phyloP scores from a whole-genome alignment of 805 yeast species.

The Grigorovia yakushimaensis region DNA sequence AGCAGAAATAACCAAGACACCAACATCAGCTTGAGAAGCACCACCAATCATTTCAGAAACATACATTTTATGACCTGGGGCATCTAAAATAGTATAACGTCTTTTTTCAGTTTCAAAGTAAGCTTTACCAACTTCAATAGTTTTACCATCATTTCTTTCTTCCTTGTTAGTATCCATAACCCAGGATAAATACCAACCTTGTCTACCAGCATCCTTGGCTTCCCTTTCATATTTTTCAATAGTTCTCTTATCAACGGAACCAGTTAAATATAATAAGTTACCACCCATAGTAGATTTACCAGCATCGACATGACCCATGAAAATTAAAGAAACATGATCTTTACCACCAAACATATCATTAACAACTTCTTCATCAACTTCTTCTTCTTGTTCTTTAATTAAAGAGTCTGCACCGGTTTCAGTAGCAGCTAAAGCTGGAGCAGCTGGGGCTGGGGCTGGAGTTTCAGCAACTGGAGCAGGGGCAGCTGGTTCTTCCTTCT shows the following conservation, averaged over 20 bases:
- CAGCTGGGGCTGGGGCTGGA: slow-evolving; percentile 24
- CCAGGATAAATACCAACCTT: slow-evolving; percentile 99
- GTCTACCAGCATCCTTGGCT: slow-evolving; percentile 99
- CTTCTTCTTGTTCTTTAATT: slow-evolving; percentile 64
- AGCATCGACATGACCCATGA: slow-evolving; percentile 99
- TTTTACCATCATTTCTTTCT: slow-evolving; percentile 97
- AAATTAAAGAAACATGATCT: slow-evolving; percentile 91
- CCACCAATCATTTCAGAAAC: slow-evolving; percentile 99
- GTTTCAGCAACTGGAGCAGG: slow-evolving; percentile 16
- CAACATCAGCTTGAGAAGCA: slow-evolving; percentile 99
- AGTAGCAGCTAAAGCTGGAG: slow-evolving; percentile 10
- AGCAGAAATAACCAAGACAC: slow-evolving; percentile 92
- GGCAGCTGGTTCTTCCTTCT: slow-evolving; percentile 21
- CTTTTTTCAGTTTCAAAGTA: slow-evolving; percentile 96
- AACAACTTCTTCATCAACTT: slow-evolving; percentile 77
- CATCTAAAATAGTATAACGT: slow-evolving; percentile 95
- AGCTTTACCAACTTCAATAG: slow-evolving; percentile 97
- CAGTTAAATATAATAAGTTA: slow-evolving; percentile 83
- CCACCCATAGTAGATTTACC: slow-evolving; percentile 99
- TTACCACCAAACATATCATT: slow-evolving; percentile 94
- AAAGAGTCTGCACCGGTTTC: slow-evolving; percentile 44
- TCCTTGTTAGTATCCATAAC: slow-evolving; percentile 99
- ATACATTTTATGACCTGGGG: slow-evolving; percentile 99
- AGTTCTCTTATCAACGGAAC: slow-evolving; percentile 97
- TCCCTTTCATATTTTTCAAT: slow-evolving; percentile 97